Evolutionary conservation across 768 basidiomycete species (phyloP).

Genomic region (Termitomyces sp.): DNA sequence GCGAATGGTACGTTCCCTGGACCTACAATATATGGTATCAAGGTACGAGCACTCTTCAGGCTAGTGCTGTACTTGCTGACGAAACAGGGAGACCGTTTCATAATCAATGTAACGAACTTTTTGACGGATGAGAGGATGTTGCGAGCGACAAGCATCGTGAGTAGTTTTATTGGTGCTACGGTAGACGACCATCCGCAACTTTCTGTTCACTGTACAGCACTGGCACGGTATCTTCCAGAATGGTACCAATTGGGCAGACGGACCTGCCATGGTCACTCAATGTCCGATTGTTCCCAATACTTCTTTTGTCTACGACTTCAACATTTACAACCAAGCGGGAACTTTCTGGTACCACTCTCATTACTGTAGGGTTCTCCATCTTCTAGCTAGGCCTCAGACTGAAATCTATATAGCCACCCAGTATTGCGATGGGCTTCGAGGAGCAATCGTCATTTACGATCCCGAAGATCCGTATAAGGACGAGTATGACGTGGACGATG

Average conservation of each 20-base stretch:
- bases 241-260: slow-evolving; percentile 1
- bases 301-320: slow-evolving; percentile 35
- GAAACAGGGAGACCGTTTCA: not conserved
- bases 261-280: not conserved
- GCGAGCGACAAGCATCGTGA: not conserved
- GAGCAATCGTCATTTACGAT: slow-evolving; percentile 22
- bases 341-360: no score
- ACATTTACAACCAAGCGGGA: not conserved
- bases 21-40: no score
- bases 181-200: no score
- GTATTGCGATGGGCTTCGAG: slow-evolving; percentile 5
- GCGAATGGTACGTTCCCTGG: not conserved
- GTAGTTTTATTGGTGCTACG: not conserved
- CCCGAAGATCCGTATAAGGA: slow-evolving; percentile 25
- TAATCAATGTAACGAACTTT: not conserved
- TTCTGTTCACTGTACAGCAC: not conserved
- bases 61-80: no score
- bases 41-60: not conserved
- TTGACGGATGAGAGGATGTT: not conserved
- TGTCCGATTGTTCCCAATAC: slow-evolving; percentile 5
- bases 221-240: slow-evolving; percentile 8
- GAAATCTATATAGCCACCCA: not conserved
- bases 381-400: no score
- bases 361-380: no score
- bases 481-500: slow-evolving; percentile 29